A percentile compares a stretch with the other conserved stretches of the same genome.
phyloP scores from a whole-genome alignment of 2,329 filamentous ascomycete genomes.

The Periglandula ipomoeae region DNA sequence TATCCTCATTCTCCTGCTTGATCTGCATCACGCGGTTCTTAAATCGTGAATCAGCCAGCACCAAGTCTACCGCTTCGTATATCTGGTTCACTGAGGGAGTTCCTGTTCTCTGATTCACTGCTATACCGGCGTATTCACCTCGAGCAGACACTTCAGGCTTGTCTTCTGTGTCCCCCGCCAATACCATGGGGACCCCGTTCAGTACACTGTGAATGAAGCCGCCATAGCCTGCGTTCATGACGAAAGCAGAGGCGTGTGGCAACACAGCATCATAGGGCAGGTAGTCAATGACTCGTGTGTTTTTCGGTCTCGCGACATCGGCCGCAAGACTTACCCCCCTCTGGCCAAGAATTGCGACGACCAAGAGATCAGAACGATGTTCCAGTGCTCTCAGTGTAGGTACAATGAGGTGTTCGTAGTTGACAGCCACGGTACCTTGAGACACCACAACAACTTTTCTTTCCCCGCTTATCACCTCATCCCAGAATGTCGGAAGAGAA shows the following conservation, averaged over 20 bases:
- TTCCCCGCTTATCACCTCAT: conserved; percentile 10
- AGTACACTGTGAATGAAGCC: conserved; percentile 34
- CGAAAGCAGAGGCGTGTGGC: conserved; percentile 32
- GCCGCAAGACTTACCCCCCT: conserved; percentile 15
- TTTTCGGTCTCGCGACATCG: conserved; percentile 25
- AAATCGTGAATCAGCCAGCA: conserved; percentile 21
- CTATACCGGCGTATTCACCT: conserved; percentile 33
- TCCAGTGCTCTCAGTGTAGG: conserved; percentile 35
- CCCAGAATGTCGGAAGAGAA: background rate
- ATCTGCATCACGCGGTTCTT: conserved; percentile 22
- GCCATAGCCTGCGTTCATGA: conserved; percentile 41
- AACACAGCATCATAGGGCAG: conserved; percentile 38
- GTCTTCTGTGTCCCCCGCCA: conserved; percentile 32
- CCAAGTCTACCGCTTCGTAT: conserved; percentile 19
- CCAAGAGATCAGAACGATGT: conserved; percentile 27
- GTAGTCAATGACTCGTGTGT: conserved; percentile 36
- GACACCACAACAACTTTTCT: conserved; percentile 36
- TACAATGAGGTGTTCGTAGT: conserved; percentile 32
- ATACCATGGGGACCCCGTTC: conserved; percentile 37
- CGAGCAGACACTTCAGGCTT: conserved; percentile 32
- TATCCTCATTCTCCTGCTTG: conserved; percentile 22
- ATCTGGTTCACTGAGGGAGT: conserved; percentile 20
- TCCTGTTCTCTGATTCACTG: conserved; percentile 32
- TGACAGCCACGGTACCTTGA: conserved; percentile 35
- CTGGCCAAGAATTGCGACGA: conserved; percentile 23